A percentile compares a stretch with the other conserved stretches of the same genome.
Conservation (phyloP, 495 filamentous ascomycete species). For the Lophiotrema nucula region DNA sequence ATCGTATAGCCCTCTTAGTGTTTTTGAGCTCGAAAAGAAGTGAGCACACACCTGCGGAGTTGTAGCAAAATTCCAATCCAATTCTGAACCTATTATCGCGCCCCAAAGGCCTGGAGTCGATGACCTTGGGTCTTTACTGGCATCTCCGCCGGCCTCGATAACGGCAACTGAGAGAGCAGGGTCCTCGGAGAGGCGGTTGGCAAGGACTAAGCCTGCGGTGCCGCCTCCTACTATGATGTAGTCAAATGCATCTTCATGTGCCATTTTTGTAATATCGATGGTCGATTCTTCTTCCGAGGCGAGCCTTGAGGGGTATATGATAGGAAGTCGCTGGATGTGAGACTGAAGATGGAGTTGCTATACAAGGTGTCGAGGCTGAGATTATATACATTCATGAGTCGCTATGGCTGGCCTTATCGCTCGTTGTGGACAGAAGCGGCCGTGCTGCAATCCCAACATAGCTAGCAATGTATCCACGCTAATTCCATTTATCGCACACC, state of each 20-base stretch:
- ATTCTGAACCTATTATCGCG: neutral
- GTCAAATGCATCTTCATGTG: neutral
- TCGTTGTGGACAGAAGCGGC: no score
- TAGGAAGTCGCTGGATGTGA: no score
- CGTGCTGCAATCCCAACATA: no score
- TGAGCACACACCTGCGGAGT: neutral
- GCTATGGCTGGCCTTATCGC: no score
- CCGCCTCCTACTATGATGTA: slow-evolving; percentile 28
- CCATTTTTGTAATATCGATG: neutral
- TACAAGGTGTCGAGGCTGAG: no score
- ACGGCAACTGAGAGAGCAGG: neutral
- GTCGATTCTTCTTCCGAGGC: no score
- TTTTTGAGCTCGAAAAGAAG: neutral
- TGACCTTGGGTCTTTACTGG: neutral
- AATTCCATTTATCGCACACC: no score
- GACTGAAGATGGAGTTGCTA: no score
- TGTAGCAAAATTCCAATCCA: slow-evolving; percentile 6
- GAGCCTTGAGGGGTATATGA: no score
- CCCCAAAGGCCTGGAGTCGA: slow-evolving; percentile 1
- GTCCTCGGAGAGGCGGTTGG: slow-evolving; percentile 16
- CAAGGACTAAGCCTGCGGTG: slow-evolving; percentile 21
- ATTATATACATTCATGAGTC: no score
- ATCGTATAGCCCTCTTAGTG: no score
- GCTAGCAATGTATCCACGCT: no score
- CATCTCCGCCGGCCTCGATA: slow-evolving; percentile 18